These are phyloP conservation scores for Salvia rosmarinus DNA, from an alignment of 257 asterid species.

Conservation along the genomic window DNA sequence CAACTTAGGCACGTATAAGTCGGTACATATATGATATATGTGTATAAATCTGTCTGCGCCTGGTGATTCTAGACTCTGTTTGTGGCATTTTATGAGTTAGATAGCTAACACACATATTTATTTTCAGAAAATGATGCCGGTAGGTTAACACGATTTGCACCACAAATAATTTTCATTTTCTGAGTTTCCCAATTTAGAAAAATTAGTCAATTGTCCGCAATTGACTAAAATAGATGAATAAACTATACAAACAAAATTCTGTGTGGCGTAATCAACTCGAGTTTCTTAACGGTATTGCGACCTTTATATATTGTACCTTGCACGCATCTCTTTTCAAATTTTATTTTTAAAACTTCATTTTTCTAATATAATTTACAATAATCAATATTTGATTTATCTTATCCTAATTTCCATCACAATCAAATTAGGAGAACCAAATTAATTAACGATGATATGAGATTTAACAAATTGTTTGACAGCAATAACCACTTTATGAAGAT, in stretches of 20 bases:
- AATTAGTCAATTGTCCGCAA: constrained; percentile 31
- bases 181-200: not conserved
- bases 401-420: not conserved
- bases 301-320: constrained; percentile 11
- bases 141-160: constrained; percentile 42
- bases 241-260: constrained; percentile 25
- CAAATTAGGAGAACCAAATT: not conserved
- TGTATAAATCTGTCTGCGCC: too few species aligned
- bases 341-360: not conserved
- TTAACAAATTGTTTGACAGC: not conserved
- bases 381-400: too few species aligned
- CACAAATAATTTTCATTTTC: constrained; percentile 27
- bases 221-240: constrained; percentile 32
- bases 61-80: not conserved
- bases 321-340: constrained; percentile 35
- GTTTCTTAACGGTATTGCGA: constrained; percentile 25
- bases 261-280: constrained; percentile 34
- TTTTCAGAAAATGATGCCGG: constrained; percentile 38
- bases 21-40: too few species aligned
- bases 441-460: not conserved
- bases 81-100: constrained; percentile 21
- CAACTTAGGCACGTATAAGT: too few species aligned
- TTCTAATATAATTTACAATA: not conserved
- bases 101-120: constrained; percentile 9
- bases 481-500: not conserved